These are phyloP conservation scores for Podospora comata DNA, from an alignment of 495 filamentous ascomycete species.

Conservation along the genomic window DNA sequence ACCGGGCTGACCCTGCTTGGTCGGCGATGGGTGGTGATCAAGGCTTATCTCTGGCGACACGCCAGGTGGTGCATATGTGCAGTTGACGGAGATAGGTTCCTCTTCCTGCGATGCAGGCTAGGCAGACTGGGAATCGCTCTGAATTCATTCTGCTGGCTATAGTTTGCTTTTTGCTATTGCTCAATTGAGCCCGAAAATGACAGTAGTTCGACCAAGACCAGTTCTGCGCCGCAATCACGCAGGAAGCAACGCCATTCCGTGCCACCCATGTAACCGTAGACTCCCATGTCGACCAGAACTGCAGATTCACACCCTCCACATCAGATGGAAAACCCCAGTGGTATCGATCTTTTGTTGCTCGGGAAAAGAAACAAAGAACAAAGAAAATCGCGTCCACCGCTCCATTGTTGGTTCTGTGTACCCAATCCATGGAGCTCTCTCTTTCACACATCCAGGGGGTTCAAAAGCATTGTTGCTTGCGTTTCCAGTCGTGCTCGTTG, in stretches of 20 bases:
- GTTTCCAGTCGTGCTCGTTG: neutral
- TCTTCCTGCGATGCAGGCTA: neutral
- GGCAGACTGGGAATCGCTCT: neutral
- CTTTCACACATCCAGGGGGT: neutral
- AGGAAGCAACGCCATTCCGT: conserved; percentile 21
- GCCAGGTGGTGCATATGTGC: neutral
- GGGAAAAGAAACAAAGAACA: conserved; percentile 2
- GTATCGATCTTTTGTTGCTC: conserved; percentile 22
- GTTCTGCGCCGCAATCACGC: conserved; percentile 21
- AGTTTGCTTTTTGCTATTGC: neutral
- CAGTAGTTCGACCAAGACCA: conserved; percentile 9
- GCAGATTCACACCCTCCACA: conserved; percentile 24
- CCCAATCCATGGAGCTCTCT: conserved; percentile 1
- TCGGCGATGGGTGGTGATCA: neutral
- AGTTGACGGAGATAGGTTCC: conserved; percentile 4
- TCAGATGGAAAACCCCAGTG: conserved; percentile 11
- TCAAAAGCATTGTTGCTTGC: neutral
- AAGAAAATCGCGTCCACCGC: neutral
- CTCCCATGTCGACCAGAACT: conserved; percentile 22
- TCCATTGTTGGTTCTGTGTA: neutral
- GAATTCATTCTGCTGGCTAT: neutral
- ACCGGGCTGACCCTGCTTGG: conserved; percentile 1
- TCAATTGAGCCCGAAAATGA: neutral
- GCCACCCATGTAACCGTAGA: conserved; percentile 13
- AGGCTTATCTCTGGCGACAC: neutral